Evolutionary conservation across 805 yeast species (phyloP), one percentile per base, ranked within the genome.

Genomic region (Wickerhamiella bombiphila): DNA sequence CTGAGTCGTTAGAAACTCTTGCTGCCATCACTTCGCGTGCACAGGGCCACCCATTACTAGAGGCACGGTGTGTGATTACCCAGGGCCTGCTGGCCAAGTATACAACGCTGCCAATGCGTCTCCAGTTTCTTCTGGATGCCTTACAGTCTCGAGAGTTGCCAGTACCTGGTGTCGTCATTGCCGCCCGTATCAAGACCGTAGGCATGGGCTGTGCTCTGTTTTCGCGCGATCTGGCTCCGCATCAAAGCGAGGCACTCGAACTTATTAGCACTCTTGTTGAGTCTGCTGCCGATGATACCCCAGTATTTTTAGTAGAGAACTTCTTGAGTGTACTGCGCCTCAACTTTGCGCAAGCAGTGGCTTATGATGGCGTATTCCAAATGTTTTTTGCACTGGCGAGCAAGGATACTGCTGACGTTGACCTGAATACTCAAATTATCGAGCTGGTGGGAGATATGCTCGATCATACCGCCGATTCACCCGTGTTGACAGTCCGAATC

Each of bases 281-380:
- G 1, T 77, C 72, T 1, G 70, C 91, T 0, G 80, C 74, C 32
- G 94, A 82, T 33, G 97, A 86, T 49, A 70, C 94, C 0, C 73
- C 80, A 25, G 70, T 85, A 1, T 65, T 79, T 34, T 56, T 86
- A 30, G 65, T 80, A 9, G 94, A 85, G 52, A 69, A 79, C 0
- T 56, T 80, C n/a, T 64, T 74, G 1, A 64, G 68, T 2, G 69
- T 75, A 1, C 68, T 80, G 29, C 63, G 65, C 34, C 63, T 77
- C 6, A 63, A 67, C 42, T 62, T 61, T 36, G 49, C 46, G 6
- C 43, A 50, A 2, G 57, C 64, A 3, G 46, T 51, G 5, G 38
- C 53, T 32, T 25, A 54, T 14, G 52, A 60, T 25, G 52, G 58
- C 2, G 63, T 68, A 5, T 60, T 80, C 4, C 66, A 66, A 26